These are phyloP conservation scores for Tremellales sp. DNA, from an alignment of 1,284 basidiomycete species.

Conservation along the genomic window DNA sequence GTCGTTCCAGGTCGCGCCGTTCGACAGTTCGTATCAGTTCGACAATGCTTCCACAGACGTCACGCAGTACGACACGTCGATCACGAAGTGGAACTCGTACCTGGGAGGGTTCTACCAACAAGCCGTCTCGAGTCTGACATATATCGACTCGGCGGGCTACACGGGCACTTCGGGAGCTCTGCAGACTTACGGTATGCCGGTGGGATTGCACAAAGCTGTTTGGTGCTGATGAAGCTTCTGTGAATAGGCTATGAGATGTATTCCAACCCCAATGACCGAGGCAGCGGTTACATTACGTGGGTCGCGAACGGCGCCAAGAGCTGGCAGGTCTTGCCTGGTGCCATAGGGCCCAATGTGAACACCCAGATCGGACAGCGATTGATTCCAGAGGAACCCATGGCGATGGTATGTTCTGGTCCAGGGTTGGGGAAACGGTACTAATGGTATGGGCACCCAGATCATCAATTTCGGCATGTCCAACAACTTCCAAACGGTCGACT, in stretches of 20 bases:
- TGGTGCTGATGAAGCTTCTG: no score
- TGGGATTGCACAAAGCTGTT: no score
- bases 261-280: conserved; percentile 57
- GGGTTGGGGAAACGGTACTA: neutral
- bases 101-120: conserved; percentile 75
- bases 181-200: conserved; percentile 58
- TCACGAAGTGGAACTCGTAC: conserved; percentile 67
- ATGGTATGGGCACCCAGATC: conserved; percentile 59
- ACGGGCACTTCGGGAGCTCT: conserved; percentile 28
- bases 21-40: conserved; percentile 64
- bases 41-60: conserved; percentile 51
- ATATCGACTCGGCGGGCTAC: conserved; percentile 52
- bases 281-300: conserved; percentile 63
- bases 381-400: conserved; percentile 78
- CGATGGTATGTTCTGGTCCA: conserved; percentile 28
- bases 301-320: conserved; percentile 55
- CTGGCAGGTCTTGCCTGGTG: conserved; percentile 55
- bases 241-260: conserved; percentile 66
- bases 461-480: conserved; percentile 62
- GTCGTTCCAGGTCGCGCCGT: conserved; percentile 52
- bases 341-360: conserved; percentile 60
- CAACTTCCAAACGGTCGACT: conserved; percentile 55
- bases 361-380: conserved; percentile 69
- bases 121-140: conserved; percentile 65
- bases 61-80: conserved; percentile 40